Conservation (phyloP, 148 eudicot species). For the Rhododendron kiyosumense region DNA sequence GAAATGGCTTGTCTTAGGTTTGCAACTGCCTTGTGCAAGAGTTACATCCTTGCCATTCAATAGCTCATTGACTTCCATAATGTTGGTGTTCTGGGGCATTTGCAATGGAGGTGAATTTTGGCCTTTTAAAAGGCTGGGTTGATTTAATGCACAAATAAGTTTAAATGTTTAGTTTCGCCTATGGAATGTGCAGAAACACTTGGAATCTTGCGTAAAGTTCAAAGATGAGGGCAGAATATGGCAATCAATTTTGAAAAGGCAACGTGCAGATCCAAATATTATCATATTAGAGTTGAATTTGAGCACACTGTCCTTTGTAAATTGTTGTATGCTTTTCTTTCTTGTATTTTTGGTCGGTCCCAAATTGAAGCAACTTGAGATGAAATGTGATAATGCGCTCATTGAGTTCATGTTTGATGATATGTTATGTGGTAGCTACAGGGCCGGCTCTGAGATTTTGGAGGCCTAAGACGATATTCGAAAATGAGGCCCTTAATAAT, state of each 20-base stretch:
- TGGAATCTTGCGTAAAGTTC: neutral
- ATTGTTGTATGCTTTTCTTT: neutral
- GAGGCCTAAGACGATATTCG: no score
- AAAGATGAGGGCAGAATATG: neutral
- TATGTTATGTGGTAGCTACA: constrained; percentile 68
- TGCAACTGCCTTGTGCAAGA: neutral
- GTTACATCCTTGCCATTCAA: neutral
- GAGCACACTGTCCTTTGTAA: neutral
- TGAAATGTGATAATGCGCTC: neutral
- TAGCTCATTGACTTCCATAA: neutral
- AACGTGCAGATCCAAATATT: neutral
- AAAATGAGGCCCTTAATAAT: no score
- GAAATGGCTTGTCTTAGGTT: neutral
- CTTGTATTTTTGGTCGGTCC: neutral
- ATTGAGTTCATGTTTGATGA: neutral
- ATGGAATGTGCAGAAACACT: neutral
- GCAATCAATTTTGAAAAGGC: neutral
- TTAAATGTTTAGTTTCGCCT: neutral
- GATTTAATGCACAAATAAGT: neutral
- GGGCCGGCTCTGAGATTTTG: no score
- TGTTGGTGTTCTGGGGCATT: neutral
- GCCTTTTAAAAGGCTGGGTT: neutral
- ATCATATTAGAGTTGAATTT: neutral
- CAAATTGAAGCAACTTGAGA: neutral
- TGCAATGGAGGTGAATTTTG: neutral